Percentiles rank a stretch among this genome's conserved stretches.
Evolutionary conservation across 2,329 filamentous ascomycete species (phyloP).

Genomic region (Pseudocercospora macadamiae): DNA sequence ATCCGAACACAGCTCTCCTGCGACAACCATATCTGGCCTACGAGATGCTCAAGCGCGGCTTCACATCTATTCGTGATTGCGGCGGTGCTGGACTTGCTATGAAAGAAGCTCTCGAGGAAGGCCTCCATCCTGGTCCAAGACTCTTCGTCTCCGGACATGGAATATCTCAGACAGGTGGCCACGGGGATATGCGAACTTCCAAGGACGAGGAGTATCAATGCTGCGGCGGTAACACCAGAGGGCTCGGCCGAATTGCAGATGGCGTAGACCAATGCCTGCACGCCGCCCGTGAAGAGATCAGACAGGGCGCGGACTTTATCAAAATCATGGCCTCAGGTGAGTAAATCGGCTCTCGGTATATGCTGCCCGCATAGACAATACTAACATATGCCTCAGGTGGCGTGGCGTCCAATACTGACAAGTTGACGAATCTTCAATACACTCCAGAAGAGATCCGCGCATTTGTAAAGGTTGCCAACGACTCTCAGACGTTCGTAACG

Average conservation of each 20-base stretch:
- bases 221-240: conserved; percentile 50
- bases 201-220: conserved; percentile 51
- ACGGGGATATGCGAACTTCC: conserved; percentile 56
- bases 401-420: conserved; percentile 60
- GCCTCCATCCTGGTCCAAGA: conserved; percentile 58
- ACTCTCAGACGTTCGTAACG: conserved; percentile 58
- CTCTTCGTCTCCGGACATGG: conserved; percentile 59
- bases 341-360: too few species aligned
- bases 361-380: too few species aligned
- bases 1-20: conserved; percentile 44
- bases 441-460: conserved; percentile 59
- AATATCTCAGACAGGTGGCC: conserved; percentile 62
- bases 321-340: conserved; percentile 62
- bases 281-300: conserved; percentile 57
- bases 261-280: conserved; percentile 59
- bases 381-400: conserved; percentile 57
- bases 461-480: conserved; percentile 54
- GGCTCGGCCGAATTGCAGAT: conserved; percentile 54
- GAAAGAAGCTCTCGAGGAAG: conserved; percentile 60
- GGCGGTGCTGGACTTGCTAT: conserved; percentile 60
- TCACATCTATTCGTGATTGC: conserved; percentile 62
- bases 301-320: conserved; percentile 62
- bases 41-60: conserved; percentile 60
- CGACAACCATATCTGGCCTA: conserved; percentile 53
- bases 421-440: conserved; percentile 59